Evolutionary conservation across 352 stramenopile species (phyloP), one percentile per base, ranked within the genome.

Genomic region (Pythium sp.): DNA sequence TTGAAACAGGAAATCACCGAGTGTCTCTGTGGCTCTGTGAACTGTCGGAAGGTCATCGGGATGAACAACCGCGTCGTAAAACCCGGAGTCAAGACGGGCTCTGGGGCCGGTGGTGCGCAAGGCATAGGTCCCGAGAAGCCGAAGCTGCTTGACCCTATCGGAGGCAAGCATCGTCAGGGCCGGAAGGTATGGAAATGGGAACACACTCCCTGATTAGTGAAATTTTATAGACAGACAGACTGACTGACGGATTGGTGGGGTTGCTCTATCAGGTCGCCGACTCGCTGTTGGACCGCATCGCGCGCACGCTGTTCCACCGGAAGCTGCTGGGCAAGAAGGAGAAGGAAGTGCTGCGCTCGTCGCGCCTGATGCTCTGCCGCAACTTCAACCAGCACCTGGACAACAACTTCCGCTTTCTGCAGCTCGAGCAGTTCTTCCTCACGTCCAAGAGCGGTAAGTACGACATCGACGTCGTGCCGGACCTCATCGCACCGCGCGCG

Each of bases 31-130:
- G 82, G 75, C 1, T 66, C 84, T 2, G 22, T 60, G 1, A 87
- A 90, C 61, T 94, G 86, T 64, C 84, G 86, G n/a, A 81, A 87
- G 20, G 78, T 86, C 43, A 91, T 94, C 24, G 84, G 84, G 28
- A 78, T 79, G 63, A 94, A 94, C 69, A 94, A 91, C 65, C 75
- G 73, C 38, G 71, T 68, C 11, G 47, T 46, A 6, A 90, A 86
- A 53, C 58, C 58, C 28, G 51, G 54, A 1, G 62, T 64, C 18
- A 78, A 76, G 38, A 55, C 62, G 8, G 38, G 64, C 15, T 47
- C 56, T 62, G 12, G 38, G 38, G 53, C 46, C 20, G 54, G 28
- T 6, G n/a, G 20, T 15, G 15, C 46, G 26, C 24, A 14, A 5
- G 47, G 26, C 9, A 28, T 38, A 0, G 46, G 55, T 7, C 18